Base-by-base conservation (phyloP, 163 green algal genomes). In the Prototheca cutis region DNA sequence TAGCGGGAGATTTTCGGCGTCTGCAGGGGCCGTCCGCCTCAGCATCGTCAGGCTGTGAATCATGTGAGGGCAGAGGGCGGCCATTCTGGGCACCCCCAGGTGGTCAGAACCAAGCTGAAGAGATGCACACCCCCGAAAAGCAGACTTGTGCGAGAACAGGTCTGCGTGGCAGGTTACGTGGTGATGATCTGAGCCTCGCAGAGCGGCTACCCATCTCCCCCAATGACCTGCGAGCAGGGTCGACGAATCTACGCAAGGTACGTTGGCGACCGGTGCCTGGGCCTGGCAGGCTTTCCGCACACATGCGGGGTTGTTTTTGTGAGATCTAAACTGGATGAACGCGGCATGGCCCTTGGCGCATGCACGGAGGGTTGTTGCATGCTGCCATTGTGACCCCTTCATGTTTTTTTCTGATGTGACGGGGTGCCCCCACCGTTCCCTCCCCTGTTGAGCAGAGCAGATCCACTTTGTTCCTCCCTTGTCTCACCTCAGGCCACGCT, bases 161-260 rank as follows among this genome's bases (percentile, higher is more conserved):
- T n/a, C n/a, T n/a, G n/a, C n/a, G n/a, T n/a, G n/a, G n/a, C n/a
- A n/a, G n/a, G n/a, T n/a, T n/a, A n/a, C n/a, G n/a, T n/a, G n/a
- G n/a, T n/a, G n/a, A n/a, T n/a, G 10, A 56, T 31, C 27, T 36
- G 19, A 33, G 23, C 19, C 24, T 49, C 4, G 32, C 32, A n/a
- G 33, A 60, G n/a, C 54, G 36, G 32, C 23, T 60, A 34, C 54
- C 54, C 33, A 60, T 45, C 32, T 60, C 54, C 19, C 54, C 54
- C 32, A 51, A 23, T n/a, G 54, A 60, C 36, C 18, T 30, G 21
- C 33, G 32, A 17, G 6, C 29, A 18, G 19, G 29, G 19, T 30
- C 6, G 19, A 60, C 8, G 15, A 27, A 60, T 34, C 33, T 60
- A 6, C 54, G n/a, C 21, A 60, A 51, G 52, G 52, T 58, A n/a